Base-by-base conservation (phyloP, 148 eudicot species). In the Cornus kousa region DNA sequence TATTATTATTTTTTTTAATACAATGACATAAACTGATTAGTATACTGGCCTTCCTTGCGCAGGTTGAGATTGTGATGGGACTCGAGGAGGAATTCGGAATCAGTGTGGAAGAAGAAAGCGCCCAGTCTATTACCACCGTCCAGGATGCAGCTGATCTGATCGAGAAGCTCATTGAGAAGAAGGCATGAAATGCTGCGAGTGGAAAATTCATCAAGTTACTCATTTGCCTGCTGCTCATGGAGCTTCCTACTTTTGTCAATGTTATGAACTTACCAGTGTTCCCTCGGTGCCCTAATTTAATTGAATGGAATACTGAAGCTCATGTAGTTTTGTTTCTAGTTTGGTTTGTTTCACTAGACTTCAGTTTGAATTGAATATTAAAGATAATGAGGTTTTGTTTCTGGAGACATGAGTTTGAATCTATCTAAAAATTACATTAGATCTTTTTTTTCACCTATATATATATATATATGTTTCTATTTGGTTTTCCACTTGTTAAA, bases 61-160 rank as follows among this genome's bases (percentile, higher is more conserved):
- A 87, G 89, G 89, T 87, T 57, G 89, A 87, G 74, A 84, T 87
- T 72, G 87, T 87, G 37, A 87, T 87, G 89, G 89, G 80, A 46
- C 83, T 87, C 2, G 89, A 87, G 70, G 89, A 84, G 79, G 87
- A 66, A 79, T 87, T 84, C 33, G 80, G 75, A 14, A 84, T 87
- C 59, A 80, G 79, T 11, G 87, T 87, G 77, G 89, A 87, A 69
- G 89, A 87, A 65, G 89, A 87, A 40, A 87, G 76, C 46, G 78
- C 89, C 2, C 85, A 87, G 78, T 74, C 17, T 40, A 87, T 87
- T 76, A 48, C 85, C 1, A 84, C 85, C 2, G 85, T 87, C 65
- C 84, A 84, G 78, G 85, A 87, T 70, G 89, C 89, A 70, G 89
- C 89, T 14, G 87, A 87, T 33, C 57, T 87, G 50, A 87, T 87